Base-by-base conservation (phyloP, 2,329 filamentous ascomycete genomes). In the Colletotrichum destructivum region DNA sequence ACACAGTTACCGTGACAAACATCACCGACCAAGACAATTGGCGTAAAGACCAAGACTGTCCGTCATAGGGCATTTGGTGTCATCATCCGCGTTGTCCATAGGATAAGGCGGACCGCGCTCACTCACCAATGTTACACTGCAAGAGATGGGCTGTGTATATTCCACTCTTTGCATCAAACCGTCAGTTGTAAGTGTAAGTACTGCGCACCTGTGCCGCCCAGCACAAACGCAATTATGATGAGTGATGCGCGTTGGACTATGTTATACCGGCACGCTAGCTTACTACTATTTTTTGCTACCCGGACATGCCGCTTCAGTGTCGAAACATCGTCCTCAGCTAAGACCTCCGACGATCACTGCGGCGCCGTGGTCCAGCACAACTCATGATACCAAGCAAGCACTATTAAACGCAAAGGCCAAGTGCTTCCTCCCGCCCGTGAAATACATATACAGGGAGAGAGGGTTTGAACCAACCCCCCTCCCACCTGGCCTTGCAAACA, bases 391-490 rank as follows among this genome's bases (percentile, higher is more conserved):
- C 73, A 74, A 75, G 76, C 63, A 73, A 77, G 77, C 76, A 72
- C 77, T 80, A 77, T 74, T 75, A 76, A 77, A 75, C 74, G 75
- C 44, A 76, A 79, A 79, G 81, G 79, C 80, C 78, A 80, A 76
- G 81, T 84, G 80, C 82, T 82, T 64, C 61, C 40, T 67, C 51
- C 35, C 9, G 35, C 35, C 35, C 9, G 9, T 9, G 54, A 73
- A 57, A 57, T 66, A 62, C 62, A 70, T 63, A 11, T 66, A 52
- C 49, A 55, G 57, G 47, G 40, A 26, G 38, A 63, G 63, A 63
- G 63, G 46, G 11, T 60, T 15, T 61, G 12, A 47, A 7, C 44
- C 55, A 57, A 54, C 44, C 21, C 44, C 40, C 46, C 54, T 44
- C 44, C 40, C 31, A 31, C 16, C 31, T 40, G 44, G 21, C 18